Evolutionary conservation across 352 stramenopile species (phyloP), one percentile per base, ranked within the genome.

Genomic region (Peronospora belbahrii): DNA sequence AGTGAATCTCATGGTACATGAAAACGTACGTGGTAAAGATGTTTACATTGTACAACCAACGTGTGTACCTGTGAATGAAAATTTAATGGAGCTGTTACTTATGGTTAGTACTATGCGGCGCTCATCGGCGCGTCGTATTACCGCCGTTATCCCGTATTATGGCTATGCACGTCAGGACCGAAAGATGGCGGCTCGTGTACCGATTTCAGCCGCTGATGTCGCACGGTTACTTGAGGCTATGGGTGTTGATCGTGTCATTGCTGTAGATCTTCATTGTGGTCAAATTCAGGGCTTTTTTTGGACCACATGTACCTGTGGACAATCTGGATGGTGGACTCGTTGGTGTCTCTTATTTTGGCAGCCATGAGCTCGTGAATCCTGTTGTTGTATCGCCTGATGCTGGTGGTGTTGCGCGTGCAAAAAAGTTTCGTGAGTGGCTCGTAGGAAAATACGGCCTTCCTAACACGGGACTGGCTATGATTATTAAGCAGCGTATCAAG

Each of bases 11-110:
- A 97, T 98, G 78, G 95, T 99, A 53, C 94, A 99, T 64, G 96
- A 99, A 63, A 98, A 99, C 72, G 96, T 99, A 59, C 93, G 96
- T 49, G 97, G 97, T 48, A 99, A 99, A 66, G 96, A 99, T 79
- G 94, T 99, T 49, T 99, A 99, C 76, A 98, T 99, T 56, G 92
- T 99, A 35, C 97, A 99, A 77, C 95, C 97, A 6, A 99, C 97
- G 24, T 99, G 95, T 70, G 70, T 95, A 51, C 95, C 95, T 27
- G 96, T 99, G 48, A 99, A 99, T 72, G 96, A 99, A 72, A 98
- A 99, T 70, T 80, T 99, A 1, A 98, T 99, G 95, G 97, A 99
- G 76, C 70, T 99, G 42, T 70, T 98, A 70, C 86, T 98, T 17
- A 97, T 98, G 88, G 88, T 98, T 14, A 98, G 88, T 43, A 99